Evolutionary conservation across 129 eudicot species (phyloP), one percentile per base, ranked within the genome.

Genomic region (Apium graveolens): DNA sequence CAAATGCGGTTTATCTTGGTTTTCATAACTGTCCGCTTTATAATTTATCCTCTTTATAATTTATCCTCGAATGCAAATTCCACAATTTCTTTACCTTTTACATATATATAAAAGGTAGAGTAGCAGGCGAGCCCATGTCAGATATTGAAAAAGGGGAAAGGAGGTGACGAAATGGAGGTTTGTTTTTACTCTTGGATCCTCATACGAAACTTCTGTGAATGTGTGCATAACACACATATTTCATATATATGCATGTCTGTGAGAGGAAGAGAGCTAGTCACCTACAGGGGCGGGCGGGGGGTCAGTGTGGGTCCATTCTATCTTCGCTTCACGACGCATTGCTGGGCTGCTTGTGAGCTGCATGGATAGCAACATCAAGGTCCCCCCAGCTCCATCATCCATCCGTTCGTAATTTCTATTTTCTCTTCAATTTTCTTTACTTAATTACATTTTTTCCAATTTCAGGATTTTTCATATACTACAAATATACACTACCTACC

Each of bases 321-420:
- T 68, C 38, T 29, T 29, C 73, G 41, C 73, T 70, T 70, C 44
- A 70, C 74, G 74, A 70, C 74, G 74, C 74, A 34, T 70, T 70
- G 29, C 7, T 51, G 42, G 72, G 39, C 80, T 69, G 80, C 85
- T 63, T 80, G 74, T 81, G 83, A 85, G 80, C 86, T 85, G 82
- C 86, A 85, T 82, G 86, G 88, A 82, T 84, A 85, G 84, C 79
- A 76, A 82, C 86, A 39, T 70, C 48, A 45, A 46, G 42, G 62
- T 53, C 79, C 83, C 83, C 83, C 84, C 77, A 73, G 73, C 71
- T 73, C 21, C 38, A 18, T 62, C 43, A 35, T 21, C 35, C 27
- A 42, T 41, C 83, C 38, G 7, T 71, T 20, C 32, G 39, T 38
- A 16, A 17, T 12, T 71, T 18, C 44, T 71, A 20, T 68, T 68